These are phyloP conservation scores for Cryptosporidium ryanae DNA, from an alignment of 169 alveolate genomes.

Conservation along the genomic window DNA sequence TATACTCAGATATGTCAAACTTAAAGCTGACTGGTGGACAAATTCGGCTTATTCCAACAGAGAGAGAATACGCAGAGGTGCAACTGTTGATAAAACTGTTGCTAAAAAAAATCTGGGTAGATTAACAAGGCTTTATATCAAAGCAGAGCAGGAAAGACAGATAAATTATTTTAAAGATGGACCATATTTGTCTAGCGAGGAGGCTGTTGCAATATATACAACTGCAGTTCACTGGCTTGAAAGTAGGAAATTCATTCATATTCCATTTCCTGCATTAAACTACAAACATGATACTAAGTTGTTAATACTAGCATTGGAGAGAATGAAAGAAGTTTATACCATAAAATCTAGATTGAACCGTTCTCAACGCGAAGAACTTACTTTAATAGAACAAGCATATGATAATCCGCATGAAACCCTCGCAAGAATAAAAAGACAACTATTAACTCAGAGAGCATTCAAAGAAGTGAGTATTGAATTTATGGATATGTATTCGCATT, in stretches of 20 bases:
- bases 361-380: conserved; percentile 99
- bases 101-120: conserved; percentile 99
- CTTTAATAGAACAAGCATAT: conserved; percentile 99
- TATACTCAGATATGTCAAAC: conserved; percentile 97
- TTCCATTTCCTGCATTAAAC: conserved; percentile 99
- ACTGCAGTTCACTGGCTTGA: conserved; percentile 99
- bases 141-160: conserved; percentile 98
- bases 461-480: conserved; percentile 98
- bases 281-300: conserved; percentile 99
- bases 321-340: conserved; percentile 98
- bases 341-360: conserved; percentile 96
- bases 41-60: conserved; percentile 99
- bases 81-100: conserved; percentile 99
- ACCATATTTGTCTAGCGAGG: conserved; percentile 98
- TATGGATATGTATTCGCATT: conserved; percentile 98
- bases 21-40: conserved; percentile 99
- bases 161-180: conserved; percentile 99
- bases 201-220: conserved; percentile 99
- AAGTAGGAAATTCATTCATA: conserved; percentile 96
- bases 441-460: conserved; percentile 98
- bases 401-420: conserved; percentile 99
- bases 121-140: conserved; percentile 98
- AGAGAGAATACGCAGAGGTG: conserved; percentile 99
- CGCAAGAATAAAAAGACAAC: conserved; percentile 98
- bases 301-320: conserved; percentile 96